Percentiles rank a stretch among this genome's conserved stretches.
Evolutionary conservation across 1,139 yeast genomes (phyloP).

Genomic region (Candida sp.): DNA sequence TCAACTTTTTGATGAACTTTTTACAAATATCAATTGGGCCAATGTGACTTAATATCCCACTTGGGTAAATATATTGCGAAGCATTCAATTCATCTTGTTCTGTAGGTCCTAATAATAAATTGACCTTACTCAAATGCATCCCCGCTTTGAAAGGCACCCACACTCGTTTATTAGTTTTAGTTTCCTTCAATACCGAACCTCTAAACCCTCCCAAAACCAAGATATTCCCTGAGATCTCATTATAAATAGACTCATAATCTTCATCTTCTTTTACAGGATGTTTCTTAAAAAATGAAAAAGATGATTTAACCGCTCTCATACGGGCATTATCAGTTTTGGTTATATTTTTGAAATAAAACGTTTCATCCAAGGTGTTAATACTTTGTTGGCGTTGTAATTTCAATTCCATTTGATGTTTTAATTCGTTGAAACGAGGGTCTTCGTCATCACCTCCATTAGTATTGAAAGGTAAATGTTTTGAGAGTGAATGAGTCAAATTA

Average conservation of each 20-base stretch:
- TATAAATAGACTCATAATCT: slow-evolving; percentile 30
- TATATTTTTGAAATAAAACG: slow-evolving; percentile 48
- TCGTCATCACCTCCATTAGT: slow-evolving; percentile 12
- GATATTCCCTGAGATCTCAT: slow-evolving; percentile 67
- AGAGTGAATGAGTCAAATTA: slow-evolving; percentile 19
- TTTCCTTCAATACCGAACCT: slow-evolving; percentile 75
- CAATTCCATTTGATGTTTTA: slow-evolving; percentile 32
- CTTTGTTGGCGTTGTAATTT: slow-evolving; percentile 56
- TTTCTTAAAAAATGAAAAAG: slow-evolving; percentile 38
- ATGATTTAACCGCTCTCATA: slow-evolving; percentile 62
- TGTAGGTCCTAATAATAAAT: slow-evolving; percentile 68
- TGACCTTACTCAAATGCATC: slow-evolving; percentile 64
- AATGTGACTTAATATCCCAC: slow-evolving; percentile 74
- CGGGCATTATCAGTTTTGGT: slow-evolving; percentile 66
- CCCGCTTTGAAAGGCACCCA: slow-evolving; percentile 94
- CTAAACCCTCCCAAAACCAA: slow-evolving; percentile 85
- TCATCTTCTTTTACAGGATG: slow-evolving; percentile 15
- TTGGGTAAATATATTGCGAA: slow-evolving; percentile 55
- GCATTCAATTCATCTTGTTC: slow-evolving; percentile 60
- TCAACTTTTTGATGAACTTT: slow-evolving; percentile 53
- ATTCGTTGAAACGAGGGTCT: slow-evolving; percentile 16
- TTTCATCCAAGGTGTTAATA: slow-evolving; percentile 63
- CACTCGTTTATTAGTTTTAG: slow-evolving; percentile 58
- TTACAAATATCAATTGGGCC: slow-evolving; percentile 86
- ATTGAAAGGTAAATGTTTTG: slow-evolving; percentile 19